Percentiles rank a stretch among this genome's conserved stretches.
Conservation (phyloP, 768 basidiomycete species). For the Podaxis rugospora region DNA sequence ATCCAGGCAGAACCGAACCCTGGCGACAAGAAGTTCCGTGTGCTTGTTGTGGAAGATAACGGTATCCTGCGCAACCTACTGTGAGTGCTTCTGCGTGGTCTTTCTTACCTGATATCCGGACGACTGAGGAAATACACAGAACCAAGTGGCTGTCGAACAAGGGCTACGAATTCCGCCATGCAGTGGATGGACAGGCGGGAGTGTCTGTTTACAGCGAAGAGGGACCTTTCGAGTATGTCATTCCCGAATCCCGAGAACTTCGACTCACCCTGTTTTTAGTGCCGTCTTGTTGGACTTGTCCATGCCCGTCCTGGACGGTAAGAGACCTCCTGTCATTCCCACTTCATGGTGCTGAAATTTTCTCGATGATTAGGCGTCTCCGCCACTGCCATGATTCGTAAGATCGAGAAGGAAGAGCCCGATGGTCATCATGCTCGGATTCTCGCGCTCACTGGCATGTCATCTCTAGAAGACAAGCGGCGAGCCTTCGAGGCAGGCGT, state of each 20-base stretch:
- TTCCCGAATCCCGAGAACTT: neutral
- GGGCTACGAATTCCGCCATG: conserved; percentile 73
- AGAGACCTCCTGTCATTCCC: conserved; percentile 11
- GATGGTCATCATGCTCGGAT: conserved; percentile 45
- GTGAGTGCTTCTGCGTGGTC: conserved; percentile 36
- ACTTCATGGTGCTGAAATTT: neutral
- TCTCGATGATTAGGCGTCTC: conserved; percentile 52
- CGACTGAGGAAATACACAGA: conserved; percentile 19
- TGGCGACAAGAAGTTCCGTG: conserved; percentile 45
- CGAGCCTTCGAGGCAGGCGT: conserved; percentile 90
- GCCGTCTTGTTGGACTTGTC: conserved; percentile 86
- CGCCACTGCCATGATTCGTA: conserved; percentile 79
- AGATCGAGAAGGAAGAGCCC: conserved; percentile 52
- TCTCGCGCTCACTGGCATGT: conserved; percentile 89
- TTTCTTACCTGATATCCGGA: neutral
- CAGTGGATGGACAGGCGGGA: conserved; percentile 81
- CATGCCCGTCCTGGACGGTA: conserved; percentile 92
- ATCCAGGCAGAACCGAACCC: conserved; percentile 38
- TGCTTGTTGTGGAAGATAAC: conserved; percentile 91
- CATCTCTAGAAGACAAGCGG: conserved; percentile 88
- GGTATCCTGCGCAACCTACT: conserved; percentile 77
- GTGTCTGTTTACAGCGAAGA: conserved; percentile 69
- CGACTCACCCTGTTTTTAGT: conserved; percentile 32
- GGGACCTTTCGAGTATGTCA: conserved; percentile 81
- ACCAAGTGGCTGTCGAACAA: conserved; percentile 69